Conservation (phyloP, 331 rosid species). For the Acacia pycnantha region DNA sequence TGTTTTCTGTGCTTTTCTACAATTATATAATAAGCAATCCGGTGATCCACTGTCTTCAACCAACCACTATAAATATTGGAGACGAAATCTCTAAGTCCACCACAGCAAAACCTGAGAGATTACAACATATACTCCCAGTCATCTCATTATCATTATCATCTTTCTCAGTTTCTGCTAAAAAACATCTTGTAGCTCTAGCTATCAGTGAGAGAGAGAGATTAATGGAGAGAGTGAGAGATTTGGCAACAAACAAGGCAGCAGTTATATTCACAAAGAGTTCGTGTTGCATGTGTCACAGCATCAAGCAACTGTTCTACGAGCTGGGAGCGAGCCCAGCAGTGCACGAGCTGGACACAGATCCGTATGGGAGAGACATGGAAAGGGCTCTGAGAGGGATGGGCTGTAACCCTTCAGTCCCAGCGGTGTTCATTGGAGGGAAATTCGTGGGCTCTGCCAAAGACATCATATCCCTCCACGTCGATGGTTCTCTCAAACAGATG, state of each 20-base stretch:
- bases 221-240: conserved; percentile 82
- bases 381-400: conserved; percentile 78
- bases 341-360: conserved; percentile 82
- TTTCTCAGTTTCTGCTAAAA: neutral
- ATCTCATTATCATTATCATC: neutral
- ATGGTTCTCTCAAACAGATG: conserved; percentile 93
- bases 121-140: neutral
- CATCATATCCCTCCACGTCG: conserved; percentile 89
- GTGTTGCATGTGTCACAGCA: conserved; percentile 96
- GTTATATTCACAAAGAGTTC: conserved; percentile 94
- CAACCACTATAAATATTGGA: conserved; percentile 76
- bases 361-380: conserved; percentile 88
- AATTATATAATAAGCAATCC: conserved; percentile 38
- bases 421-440: conserved; percentile 93
- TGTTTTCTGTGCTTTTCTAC: conserved; percentile 17
- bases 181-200: neutral
- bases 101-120: conserved; percentile 39
- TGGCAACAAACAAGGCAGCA: conserved; percentile 94
- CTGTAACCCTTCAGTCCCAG: conserved; percentile 94
- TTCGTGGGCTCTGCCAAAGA: conserved; percentile 89
- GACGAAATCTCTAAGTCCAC: conserved; percentile 44
- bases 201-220: neutral
- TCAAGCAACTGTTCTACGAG: conserved; percentile 79
- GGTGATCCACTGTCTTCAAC: conserved; percentile 34
- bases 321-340: conserved; percentile 96